phyloP scores from a whole-genome alignment of 1,284 basidiomycete species.

The Sutorius eximius region DNA sequence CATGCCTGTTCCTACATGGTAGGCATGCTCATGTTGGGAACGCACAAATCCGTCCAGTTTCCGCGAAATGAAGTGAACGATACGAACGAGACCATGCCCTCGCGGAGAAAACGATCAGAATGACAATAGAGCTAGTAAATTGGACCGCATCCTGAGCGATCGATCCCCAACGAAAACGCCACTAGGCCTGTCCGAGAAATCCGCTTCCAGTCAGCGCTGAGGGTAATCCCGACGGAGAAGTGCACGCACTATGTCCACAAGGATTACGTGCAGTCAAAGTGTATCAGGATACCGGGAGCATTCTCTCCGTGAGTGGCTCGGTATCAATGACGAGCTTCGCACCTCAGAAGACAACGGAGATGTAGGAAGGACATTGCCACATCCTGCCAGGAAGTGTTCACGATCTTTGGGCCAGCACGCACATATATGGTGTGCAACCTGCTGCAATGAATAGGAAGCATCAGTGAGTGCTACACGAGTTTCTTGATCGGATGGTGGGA shows the following conservation, averaged over 20 bases:
- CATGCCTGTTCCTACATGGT: neutral
- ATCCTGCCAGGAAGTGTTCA: neutral
- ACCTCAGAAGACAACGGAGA: constrained; percentile 1
- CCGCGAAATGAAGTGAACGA: constrained; percentile 5
- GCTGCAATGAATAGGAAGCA: neutral
- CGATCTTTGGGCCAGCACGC: neutral
- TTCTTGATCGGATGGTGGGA: neutral
- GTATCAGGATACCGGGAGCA: neutral
- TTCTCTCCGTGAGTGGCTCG: neutral
- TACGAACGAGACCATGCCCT: no score
- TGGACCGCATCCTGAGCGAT: neutral
- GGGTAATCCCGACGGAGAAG: neutral
- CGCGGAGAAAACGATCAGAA: neutral
- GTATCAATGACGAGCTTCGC: no score
- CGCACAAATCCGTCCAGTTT: neutral
- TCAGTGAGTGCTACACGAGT: neutral
- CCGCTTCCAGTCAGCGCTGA: neutral
- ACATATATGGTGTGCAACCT: neutral
- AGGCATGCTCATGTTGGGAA: neutral
- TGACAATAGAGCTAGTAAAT: neutral
- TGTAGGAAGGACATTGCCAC: neutral
- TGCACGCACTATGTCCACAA: neutral
- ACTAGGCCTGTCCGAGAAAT: neutral
- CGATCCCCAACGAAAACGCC: neutral
- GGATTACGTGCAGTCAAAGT: neutral